Conservation (phyloP, 2,329 filamentous ascomycete genomes). For the Chalara sp. region DNA sequence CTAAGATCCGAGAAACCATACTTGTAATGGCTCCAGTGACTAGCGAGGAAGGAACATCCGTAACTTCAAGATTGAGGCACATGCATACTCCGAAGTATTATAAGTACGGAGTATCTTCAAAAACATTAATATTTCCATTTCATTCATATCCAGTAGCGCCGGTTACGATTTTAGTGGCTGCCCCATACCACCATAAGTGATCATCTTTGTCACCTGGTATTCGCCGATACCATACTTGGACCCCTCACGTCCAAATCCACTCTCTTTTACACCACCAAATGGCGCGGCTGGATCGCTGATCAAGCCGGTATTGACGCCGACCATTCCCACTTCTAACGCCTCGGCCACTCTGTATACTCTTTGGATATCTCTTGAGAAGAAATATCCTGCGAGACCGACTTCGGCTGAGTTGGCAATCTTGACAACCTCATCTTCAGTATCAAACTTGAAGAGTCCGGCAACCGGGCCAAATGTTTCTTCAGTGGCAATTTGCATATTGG, state of each 20-base stretch:
- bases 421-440: constrained; percentile 84
- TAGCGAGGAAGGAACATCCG: too few species aligned
- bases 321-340: constrained; percentile 77
- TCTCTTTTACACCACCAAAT: constrained; percentile 51
- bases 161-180: constrained; percentile 41
- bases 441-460: constrained; percentile 82
- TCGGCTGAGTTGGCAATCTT: constrained; percentile 72
- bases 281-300: constrained; percentile 48
- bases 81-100: too few species aligned
- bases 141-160: too few species aligned
- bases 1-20: too few species aligned
- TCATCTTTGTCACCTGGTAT: constrained; percentile 44
- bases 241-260: constrained; percentile 47
- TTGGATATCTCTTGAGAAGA: constrained; percentile 66
- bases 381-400: constrained; percentile 90
- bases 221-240: constrained; percentile 46
- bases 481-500: constrained; percentile 73
- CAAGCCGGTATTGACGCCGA: constrained; percentile 72
- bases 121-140: too few species aligned
- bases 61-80: too few species aligned
- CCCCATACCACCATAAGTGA: constrained; percentile 52
- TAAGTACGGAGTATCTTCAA: too few species aligned
- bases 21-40: too few species aligned
- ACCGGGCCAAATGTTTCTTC: constrained; percentile 97
- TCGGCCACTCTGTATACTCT: constrained; percentile 57